phyloP scores from a whole-genome alignment of 2,329 filamentous ascomycete genomes.

The Fusarium luffae region DNA sequence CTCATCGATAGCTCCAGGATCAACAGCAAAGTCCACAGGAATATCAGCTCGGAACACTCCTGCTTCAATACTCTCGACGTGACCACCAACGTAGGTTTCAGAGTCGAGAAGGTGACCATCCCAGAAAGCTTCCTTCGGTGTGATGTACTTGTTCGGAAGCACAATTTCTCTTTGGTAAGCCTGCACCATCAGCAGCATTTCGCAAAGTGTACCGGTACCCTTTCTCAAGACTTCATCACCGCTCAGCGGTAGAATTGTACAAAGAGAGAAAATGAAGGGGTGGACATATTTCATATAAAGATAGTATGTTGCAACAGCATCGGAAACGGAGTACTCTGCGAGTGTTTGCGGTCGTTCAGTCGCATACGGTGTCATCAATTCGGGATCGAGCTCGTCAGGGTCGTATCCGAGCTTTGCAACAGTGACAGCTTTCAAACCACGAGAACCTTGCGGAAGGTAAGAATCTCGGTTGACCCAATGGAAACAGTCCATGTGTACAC shows the following conservation, averaged over 20 bases:
- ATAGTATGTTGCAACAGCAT: conserved; percentile 98
- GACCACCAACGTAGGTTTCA: conserved; percentile 97
- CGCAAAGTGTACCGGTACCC: conserved; percentile 97
- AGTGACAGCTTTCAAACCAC: conserved; percentile 96
- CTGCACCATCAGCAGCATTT: conserved; percentile 99
- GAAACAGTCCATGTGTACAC: conserved; percentile 98
- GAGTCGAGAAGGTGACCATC: conserved; percentile 96
- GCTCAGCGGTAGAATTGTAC: conserved; percentile 92
- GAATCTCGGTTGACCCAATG: conserved; percentile 99
- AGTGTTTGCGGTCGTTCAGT: conserved; percentile 91
- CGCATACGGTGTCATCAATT: conserved; percentile 95
- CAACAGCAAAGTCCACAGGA: conserved; percentile 92
- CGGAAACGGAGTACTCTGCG: conserved; percentile 97
- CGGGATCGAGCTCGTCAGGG: conserved; percentile 95
- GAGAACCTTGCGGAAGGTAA: conserved; percentile 95
- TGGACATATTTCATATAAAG: conserved; percentile 99
- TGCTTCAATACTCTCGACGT: conserved; percentile 99
- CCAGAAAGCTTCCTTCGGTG: conserved; percentile 93
- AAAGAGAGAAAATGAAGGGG: conserved; percentile 98
- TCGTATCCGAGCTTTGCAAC: conserved; percentile 98
- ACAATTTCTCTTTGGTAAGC: conserved; percentile 93
- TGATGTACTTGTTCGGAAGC: conserved; percentile 93
- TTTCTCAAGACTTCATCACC: conserved; percentile 94
- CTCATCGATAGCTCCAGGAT: conserved; percentile 89
- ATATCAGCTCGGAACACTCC: conserved; percentile 97